Evolutionary conservation across 495 filamentous ascomycete species (phyloP).

Genomic region (Trichodelitschia bisporula): DNA sequence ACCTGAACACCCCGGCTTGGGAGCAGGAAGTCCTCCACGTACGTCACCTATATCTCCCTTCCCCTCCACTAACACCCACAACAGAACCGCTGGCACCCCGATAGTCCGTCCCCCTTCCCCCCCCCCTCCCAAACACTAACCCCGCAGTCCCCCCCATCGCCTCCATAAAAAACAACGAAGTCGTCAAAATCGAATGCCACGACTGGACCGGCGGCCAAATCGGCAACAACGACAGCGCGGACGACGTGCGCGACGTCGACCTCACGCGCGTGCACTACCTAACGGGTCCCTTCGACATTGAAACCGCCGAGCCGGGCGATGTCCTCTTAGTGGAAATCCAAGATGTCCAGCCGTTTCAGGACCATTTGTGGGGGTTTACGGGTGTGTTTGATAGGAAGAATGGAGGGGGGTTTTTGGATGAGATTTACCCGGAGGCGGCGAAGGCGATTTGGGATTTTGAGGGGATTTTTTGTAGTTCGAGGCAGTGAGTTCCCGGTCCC

Average conservation of each 20-base stretch:
- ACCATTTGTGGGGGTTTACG: slow-evolving; percentile 80
- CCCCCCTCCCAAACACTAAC: background rate
- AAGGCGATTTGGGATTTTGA: slow-evolving; percentile 98
- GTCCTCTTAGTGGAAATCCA: slow-evolving; percentile 80
- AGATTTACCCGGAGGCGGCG: slow-evolving; percentile 68
- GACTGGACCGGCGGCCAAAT: slow-evolving; percentile 36
- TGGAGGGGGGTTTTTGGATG: slow-evolving; percentile 80
- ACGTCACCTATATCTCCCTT: no score
- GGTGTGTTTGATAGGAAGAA: slow-evolving; percentile 66
- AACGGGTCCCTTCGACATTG: slow-evolving; percentile 76
- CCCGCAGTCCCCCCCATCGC: slow-evolving; percentile 46
- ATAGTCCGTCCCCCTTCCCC: slow-evolving; percentile 27
- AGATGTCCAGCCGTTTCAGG: slow-evolving; percentile 76
- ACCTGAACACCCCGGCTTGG: slow-evolving; percentile 48
- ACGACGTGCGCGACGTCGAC: slow-evolving; percentile 71
- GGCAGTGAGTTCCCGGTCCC: no score
- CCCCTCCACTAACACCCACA: background rate
- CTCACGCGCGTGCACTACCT: slow-evolving; percentile 71
- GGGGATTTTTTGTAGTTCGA: slow-evolving; percentile 74
- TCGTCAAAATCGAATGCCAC: slow-evolving; percentile 86
- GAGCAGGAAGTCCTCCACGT: slow-evolving; percentile 59
- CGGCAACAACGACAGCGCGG: slow-evolving; percentile 60
- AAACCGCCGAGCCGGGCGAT: slow-evolving; percentile 68
- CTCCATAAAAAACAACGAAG: slow-evolving; percentile 62
- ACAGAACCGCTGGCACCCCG: slow-evolving; percentile 88